Evolutionary conservation across 805 yeast genomes (phyloP).

Genomic region (Debaryomyces castellii): DNA sequence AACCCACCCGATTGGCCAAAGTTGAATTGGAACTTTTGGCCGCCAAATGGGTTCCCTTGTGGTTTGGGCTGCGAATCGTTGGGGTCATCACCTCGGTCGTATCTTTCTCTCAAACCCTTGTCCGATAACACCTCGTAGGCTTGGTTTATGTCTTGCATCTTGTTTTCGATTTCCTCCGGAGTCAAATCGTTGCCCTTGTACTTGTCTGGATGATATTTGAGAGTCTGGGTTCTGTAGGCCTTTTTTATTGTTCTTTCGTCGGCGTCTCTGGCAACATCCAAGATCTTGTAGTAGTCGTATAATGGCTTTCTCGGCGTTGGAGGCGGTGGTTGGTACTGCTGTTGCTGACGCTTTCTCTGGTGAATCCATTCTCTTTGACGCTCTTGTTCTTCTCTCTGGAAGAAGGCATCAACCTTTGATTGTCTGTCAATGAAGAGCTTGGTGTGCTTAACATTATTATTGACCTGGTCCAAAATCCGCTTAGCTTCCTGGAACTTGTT

Average conservation of each 20-base stretch:
- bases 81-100: constrained; percentile 64
- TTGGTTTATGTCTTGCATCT: constrained; percentile 89
- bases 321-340: constrained; percentile 35
- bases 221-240: constrained; percentile 76
- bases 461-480: constrained; percentile 31
- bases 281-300: constrained; percentile 76
- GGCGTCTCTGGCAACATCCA: constrained; percentile 69
- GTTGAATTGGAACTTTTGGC: constrained; percentile 1
- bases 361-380: constrained; percentile 27
- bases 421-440: constrained; percentile 33
- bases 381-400: constrained; percentile 27
- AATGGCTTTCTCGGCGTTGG: constrained; percentile 37
- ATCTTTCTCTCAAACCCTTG: constrained; percentile 59
- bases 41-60: constrained; percentile 8
- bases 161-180: constrained; percentile 68
- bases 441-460: constrained; percentile 38
- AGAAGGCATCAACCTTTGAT: constrained; percentile 26
- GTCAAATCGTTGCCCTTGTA: constrained; percentile 65
- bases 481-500: constrained; percentile 40
- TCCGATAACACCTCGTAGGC: constrained; percentile 86
- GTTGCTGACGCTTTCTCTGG: constrained; percentile 40
- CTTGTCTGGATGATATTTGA: constrained; percentile 90
- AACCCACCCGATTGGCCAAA: constrained; percentile 9
- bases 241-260: constrained; percentile 70
- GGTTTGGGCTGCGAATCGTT: constrained; percentile 29